A percentile compares a stretch with the other conserved stretches of the same genome.
Conservation (phyloP, 2,329 filamentous ascomycete species). For the Epichloe amarillans region DNA sequence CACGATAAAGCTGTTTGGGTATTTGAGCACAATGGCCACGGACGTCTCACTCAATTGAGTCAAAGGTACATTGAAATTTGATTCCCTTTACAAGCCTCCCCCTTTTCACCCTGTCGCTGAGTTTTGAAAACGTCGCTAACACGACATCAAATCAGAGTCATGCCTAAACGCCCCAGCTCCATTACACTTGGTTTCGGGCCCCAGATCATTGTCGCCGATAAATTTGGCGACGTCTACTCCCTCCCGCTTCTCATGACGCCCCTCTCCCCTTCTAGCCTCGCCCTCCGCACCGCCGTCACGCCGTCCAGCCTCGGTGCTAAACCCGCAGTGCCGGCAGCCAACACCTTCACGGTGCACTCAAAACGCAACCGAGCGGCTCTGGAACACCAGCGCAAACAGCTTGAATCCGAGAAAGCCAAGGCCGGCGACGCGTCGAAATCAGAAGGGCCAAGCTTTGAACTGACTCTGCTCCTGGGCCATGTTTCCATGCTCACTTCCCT, state of each 20-base stretch:
- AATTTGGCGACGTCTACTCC: slow-evolving; percentile 92
- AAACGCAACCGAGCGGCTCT: slow-evolving; percentile 48
- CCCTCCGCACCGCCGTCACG: slow-evolving; percentile 8
- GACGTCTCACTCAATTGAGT: slow-evolving; percentile 53
- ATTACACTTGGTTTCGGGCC: slow-evolving; percentile 56
- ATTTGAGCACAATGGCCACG: slow-evolving; percentile 52
- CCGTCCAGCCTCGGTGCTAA: slow-evolving; percentile 11
- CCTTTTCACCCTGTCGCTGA: not conserved
- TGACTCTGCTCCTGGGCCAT: slow-evolving; percentile 74
- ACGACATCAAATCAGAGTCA: slow-evolving; percentile 36
- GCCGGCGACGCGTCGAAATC: slow-evolving; percentile 10
- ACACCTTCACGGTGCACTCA: slow-evolving; percentile 49
- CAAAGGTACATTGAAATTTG: slow-evolving; percentile 42
- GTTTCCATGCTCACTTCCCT: slow-evolving; percentile 88
- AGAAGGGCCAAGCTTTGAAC: slow-evolving; percentile 49
- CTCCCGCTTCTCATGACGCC: slow-evolving; percentile 47
- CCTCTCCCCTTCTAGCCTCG: slow-evolving; percentile 7
- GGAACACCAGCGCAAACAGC: slow-evolving; percentile 40
- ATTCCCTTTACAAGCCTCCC: not conserved
- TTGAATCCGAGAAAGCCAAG: slow-evolving; percentile 19
- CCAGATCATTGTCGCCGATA: slow-evolving; percentile 75
- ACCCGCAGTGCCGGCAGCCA: slow-evolving; percentile 36
- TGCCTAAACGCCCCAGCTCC: slow-evolving; percentile 82
- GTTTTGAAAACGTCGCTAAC: not conserved
- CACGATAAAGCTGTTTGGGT: slow-evolving; percentile 88